Percentiles rank a stretch among this genome's conserved stretches.
phyloP scores from a whole-genome alignment of 177 flowering plant species.

The Vitis hybrid region DNA sequence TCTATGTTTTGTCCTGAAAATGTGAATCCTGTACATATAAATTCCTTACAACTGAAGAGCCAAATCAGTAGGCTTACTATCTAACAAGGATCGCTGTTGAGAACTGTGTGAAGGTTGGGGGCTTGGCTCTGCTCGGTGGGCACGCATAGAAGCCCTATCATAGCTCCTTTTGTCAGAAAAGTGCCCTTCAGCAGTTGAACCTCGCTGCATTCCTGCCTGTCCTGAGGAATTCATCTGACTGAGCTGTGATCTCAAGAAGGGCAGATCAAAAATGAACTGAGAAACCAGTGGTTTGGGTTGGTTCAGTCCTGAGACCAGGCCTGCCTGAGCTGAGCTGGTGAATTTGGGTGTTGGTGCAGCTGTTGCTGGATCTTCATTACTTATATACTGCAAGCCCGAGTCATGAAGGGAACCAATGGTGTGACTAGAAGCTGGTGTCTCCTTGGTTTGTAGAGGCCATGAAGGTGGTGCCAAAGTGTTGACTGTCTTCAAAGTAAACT shows the following conservation, averaged over 20 bases:
- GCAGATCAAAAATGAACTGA: constrained; percentile 30
- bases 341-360: background rate
- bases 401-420: background rate
- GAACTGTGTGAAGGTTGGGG: background rate
- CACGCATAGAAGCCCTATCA: background rate
- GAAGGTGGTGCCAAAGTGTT: constrained; percentile 1
- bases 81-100: constrained; percentile 10
- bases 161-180: background rate
- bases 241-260: constrained; percentile 31
- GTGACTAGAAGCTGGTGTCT: background rate
- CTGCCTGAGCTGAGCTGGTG: background rate
- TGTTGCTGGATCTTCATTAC: background rate
- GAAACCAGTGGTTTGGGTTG: constrained; percentile 6
- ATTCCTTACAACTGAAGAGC: constrained; percentile 23
- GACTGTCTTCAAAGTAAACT: constrained; percentile 10
- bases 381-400: background rate
- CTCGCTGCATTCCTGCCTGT: constrained; percentile 4
- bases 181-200: background rate
- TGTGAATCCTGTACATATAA: background rate
- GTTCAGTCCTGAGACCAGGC: background rate
- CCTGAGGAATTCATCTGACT: constrained; percentile 28
- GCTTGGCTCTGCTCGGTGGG: background rate
- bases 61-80: constrained; percentile 13
- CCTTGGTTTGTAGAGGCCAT: background rate
- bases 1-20: background rate